A percentile compares a stretch with the other conserved stretches of the same genome.
phyloP scores from a whole-genome alignment of 2,329 filamentous ascomycete species.

The Septoria petroselini region DNA sequence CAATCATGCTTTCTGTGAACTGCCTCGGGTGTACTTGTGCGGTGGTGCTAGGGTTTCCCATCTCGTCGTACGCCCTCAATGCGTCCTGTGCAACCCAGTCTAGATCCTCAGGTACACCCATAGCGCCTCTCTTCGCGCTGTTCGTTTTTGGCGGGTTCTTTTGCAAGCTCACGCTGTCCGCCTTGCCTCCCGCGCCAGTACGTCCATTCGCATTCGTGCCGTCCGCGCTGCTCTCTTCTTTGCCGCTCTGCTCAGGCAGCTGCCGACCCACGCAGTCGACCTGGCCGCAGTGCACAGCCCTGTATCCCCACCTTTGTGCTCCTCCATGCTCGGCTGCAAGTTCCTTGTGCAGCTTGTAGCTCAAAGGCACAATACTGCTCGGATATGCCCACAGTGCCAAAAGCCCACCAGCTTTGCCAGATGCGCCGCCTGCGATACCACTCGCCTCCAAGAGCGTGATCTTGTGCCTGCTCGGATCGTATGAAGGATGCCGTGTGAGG shows the following conservation, averaged over 20 bases:
- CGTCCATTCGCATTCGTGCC: slow-evolving; percentile 35
- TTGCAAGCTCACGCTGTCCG: slow-evolving; percentile 51
- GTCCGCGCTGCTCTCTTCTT: slow-evolving; percentile 30
- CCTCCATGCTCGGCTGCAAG: slow-evolving; percentile 82
- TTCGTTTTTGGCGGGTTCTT: slow-evolving; percentile 47
- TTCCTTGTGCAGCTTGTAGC: slow-evolving; percentile 77
- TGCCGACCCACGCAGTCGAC: slow-evolving; percentile 52
- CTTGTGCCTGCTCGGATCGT: slow-evolving; percentile 68
- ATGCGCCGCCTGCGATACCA: slow-evolving; percentile 82
- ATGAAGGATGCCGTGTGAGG: slow-evolving; percentile 79
- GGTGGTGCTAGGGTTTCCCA: slow-evolving; percentile 77
- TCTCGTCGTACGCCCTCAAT: slow-evolving; percentile 70
- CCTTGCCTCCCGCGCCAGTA: slow-evolving; percentile 19
- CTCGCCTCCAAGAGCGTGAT: slow-evolving; percentile 86
- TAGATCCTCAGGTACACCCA: slow-evolving; percentile 69
- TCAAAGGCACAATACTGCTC: slow-evolving; percentile 74
- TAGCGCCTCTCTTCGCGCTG: slow-evolving; percentile 54
- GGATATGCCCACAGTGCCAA: slow-evolving; percentile 92
- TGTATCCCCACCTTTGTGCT: slow-evolving; percentile 78
- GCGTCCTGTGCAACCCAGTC: slow-evolving; percentile 76
- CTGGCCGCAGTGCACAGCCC: slow-evolving; percentile 71
- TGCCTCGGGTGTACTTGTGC: slow-evolving; percentile 91
- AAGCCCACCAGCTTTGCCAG: slow-evolving; percentile 89
- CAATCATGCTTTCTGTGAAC: slow-evolving; percentile 81
- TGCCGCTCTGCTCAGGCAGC: slow-evolving; percentile 28